Base-by-base conservation (phyloP, 78 protist species). In the Mastigamoeba balamuthi region DNA sequence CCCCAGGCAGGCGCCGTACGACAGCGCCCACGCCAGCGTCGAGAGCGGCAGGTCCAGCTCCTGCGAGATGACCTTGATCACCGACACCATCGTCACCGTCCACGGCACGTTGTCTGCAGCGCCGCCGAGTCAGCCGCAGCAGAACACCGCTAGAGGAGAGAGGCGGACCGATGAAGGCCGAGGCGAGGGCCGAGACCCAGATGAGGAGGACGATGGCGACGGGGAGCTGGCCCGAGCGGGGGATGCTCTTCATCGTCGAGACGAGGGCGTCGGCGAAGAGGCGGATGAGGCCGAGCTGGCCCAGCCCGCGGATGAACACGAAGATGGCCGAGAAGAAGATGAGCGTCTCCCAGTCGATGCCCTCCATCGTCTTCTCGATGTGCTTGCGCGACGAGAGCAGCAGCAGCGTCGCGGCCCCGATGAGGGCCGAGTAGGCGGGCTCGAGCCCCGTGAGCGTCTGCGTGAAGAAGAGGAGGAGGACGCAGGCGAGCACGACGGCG, bases 1-100 rank as follows among this genome's bases (percentile, higher is more conserved):
- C 33, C 93, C 93, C 23, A 89, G 75, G 48, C 93, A 85, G 23
- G 91, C 74, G 35, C 93, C 93, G n/a, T 82, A 70, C 1, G 93
- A 78, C 28, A 89, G 81, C 28, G 88, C 88, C 76, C 69, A 82
- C 27, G 52, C 93, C 69, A 89, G 66, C 29, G 93, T 89, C 73
- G 3, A 10, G 2, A 85, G 30, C 5, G 78, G 83, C 44, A 85
- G 75, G 48, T n/a, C 8, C 0, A 52, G 35, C 29, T 75, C 72
- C 37, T 25, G 10, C 25, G 28, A 69, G 42, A 89, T 29, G 17
- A 35, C 17, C 10, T 6, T 6, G 4, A 89, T 23, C 65, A 89
- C 82, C 37, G 91, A 88, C 1, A 88, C n/a, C n/a, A n/a, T n/a
- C n/a, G n/a, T n/a, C n/a, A 78, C 74, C 0, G 75, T 78, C 41